Evolutionary conservation across 352 stramenopile genomes (phyloP), one percentile per base, ranked within the genome.

Genomic region (Elongisporangium prolatum): DNA sequence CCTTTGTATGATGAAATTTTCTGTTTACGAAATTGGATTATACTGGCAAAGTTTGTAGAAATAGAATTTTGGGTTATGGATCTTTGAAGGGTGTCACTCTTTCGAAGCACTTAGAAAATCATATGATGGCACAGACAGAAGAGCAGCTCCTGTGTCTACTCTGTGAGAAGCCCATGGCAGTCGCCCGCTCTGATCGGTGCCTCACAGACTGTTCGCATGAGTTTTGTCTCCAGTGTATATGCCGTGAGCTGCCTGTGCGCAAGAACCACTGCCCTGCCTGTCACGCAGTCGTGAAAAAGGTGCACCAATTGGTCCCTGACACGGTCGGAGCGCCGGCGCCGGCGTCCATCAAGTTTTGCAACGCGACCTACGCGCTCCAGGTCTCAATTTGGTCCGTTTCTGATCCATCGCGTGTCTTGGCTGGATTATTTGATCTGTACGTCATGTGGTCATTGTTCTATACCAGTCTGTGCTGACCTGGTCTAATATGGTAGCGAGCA

Each of bases 191-290:
- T 2, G 65, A 69, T 34, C 83, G 80, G 21, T 83, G 82, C 47
- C 57, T 92, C 48, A 91, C 83, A 11, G 82, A 94, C 67, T 94
- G 85, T 58, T 71, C 76, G 25, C 85, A 94, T 62, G 82, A 91
- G 65, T 94, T 92, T 56, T 92, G 85, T 40, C 74, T 93, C 54
- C 60, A 60, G 21, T 94, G 85, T 24, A 68, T 86, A 40, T 94
- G 85, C 25, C 64, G 64, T 13, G 54, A 74, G 57, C 64, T 94
- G 25, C 67, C 68, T 1, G 65, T 59, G 24, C 56, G 59, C 54
- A 88, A 89, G 65, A 94, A 94, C 56, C 67, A 69, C 50, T 94
- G 85, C 51, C 78, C 79, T 16, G 71, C 72, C 49, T 94, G 85
- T 57, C 72, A 86, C 56, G 40, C 48, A 14, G 64, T 68, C 18